Evolutionary conservation across 192 early-diverging fungal species (phyloP), one percentile per base, ranked within the genome.

Genomic region (Backusella sp.): DNA sequence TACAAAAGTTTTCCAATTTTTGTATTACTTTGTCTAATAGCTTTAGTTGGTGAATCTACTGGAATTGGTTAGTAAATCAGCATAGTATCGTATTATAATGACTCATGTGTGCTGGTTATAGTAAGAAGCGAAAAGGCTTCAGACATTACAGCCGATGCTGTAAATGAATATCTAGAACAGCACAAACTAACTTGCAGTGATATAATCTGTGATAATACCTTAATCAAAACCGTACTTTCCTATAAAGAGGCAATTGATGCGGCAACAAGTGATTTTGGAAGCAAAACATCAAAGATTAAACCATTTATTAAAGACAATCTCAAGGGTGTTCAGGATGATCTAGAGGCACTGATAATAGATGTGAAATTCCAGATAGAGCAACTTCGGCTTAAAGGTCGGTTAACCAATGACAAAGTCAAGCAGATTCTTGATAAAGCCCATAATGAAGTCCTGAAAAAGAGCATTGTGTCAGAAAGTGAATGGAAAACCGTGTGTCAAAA

Each of bases 391-490:
- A 74, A 66, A 35, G 73, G 73, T 19, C 59, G 66, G 19, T 32
- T 74, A 14, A 66, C 62, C 4, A 46, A 42, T 4, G 73, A 74
- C 4, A 65, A 39, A 39, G 30, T 74, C 17, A 32, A 74, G 19
- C 62, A 56, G 6, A 39, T 37, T n/a, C 41, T 74, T 44, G 73
- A 74, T 19, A 65, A 67, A 8, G 37, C 37, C 4, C 37, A 67
- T 21, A 19, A 30, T 19, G 28, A 66, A 2, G 41, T 66, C 8
- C 32, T 67, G 3, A 37, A 53, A 23, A 23, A 67, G 15, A 66
- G 44, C 15, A 66, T 74, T 15, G 30, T 74, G n/a, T 67, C 73
- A 19, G 73, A 74, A 44, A 14, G 23, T 4, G 36, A 74, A 66
- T 74, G 73, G 73, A 53, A 74, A 6, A 7, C 15, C 12, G 56